These are phyloP conservation scores for Austroboletus niveus DNA, from an alignment of 1,284 basidiomycete genomes.

Conservation along the genomic window DNA sequence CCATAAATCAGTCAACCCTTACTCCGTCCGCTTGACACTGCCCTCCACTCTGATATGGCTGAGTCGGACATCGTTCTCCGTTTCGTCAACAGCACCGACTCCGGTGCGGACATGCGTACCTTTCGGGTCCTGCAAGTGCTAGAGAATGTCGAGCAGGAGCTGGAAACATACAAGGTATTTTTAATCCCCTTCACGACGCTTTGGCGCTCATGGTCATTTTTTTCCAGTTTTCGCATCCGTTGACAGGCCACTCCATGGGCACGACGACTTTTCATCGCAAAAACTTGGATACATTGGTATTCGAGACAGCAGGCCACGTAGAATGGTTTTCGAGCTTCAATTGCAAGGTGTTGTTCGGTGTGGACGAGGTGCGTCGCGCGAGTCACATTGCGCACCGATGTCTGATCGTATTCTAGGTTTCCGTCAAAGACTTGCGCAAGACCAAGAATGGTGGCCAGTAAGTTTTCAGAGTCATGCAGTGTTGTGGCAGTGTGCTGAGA, in stretches of 20 bases:
- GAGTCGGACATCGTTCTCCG: slow-evolving; percentile 39
- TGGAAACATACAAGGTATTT: slow-evolving; percentile 49
- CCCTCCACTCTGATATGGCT: slow-evolving; percentile 16
- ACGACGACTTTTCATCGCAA: slow-evolving; percentile 50
- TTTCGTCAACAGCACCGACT: slow-evolving; percentile 38
- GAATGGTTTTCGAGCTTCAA: slow-evolving; percentile 48
- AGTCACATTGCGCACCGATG: neutral
- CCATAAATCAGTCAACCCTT: neutral
- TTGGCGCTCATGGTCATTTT: neutral
- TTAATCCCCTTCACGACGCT: neutral
- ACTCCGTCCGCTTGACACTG: neutral
- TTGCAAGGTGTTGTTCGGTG: slow-evolving; percentile 49
- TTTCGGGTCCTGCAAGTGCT: slow-evolving; percentile 42
- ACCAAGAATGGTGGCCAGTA: slow-evolving; percentile 53
- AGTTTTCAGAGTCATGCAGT: slow-evolving; percentile 12
- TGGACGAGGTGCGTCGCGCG: slow-evolving; percentile 40
- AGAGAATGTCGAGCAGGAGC: slow-evolving; percentile 28
- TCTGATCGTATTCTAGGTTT: slow-evolving; percentile 33
- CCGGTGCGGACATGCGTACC: slow-evolving; percentile 43
- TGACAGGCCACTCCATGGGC: slow-evolving; percentile 42
- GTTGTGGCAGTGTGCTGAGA: slow-evolving; percentile 2
- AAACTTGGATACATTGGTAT: slow-evolving; percentile 42
- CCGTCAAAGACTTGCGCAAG: slow-evolving; percentile 48
- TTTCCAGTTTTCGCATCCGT: slow-evolving; percentile 50
- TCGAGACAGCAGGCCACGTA: slow-evolving; percentile 52